phyloP scores from a whole-genome alignment of 768 basidiomycete genomes.

The Panellus pusillus region DNA sequence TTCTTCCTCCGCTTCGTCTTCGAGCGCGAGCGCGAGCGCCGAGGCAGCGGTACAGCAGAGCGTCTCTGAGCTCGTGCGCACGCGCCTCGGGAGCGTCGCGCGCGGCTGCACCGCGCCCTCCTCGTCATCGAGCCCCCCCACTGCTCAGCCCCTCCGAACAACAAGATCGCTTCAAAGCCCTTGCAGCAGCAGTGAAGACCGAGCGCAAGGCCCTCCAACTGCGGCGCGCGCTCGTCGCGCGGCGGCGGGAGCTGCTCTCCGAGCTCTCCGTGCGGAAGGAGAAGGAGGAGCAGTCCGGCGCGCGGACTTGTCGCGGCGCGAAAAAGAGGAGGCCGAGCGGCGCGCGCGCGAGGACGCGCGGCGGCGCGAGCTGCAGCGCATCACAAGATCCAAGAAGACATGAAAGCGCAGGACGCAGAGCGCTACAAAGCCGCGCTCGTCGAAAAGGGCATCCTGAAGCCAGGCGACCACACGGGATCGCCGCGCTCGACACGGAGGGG shows the following conservation, averaged over 20 bases:
- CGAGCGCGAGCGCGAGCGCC: constrained; percentile 43
- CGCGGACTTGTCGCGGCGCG: constrained; percentile 64
- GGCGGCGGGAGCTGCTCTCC: constrained; percentile 80
- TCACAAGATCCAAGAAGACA: constrained; percentile 76
- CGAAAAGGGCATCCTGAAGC: constrained; percentile 68
- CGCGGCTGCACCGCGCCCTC: constrained; percentile 70
- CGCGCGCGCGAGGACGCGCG: constrained; percentile 63
- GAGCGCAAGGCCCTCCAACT: constrained; percentile 79
- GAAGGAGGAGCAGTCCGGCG: constrained; percentile 83
- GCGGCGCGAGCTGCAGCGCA: constrained; percentile 64
- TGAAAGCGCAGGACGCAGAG: constrained; percentile 79
- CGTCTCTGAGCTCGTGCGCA: constrained; percentile 69
- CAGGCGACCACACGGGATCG: constrained; percentile 55
- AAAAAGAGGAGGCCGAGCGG: constrained; percentile 68
- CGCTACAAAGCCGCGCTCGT: constrained; percentile 84
- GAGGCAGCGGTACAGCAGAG: constrained; percentile 65
- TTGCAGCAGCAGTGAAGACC: constrained; percentile 62
- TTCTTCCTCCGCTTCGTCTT: too few species aligned
- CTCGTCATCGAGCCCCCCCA: constrained; percentile 46
- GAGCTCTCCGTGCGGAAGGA: constrained; percentile 87
- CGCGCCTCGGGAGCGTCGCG: constrained; percentile 77
- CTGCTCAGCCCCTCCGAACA: constrained; percentile 55
- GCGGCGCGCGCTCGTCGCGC: constrained; percentile 77
- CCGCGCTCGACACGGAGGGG: constrained; percentile 80
- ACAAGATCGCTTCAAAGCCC: constrained; percentile 53